phyloP scores from a whole-genome alignment of 345 rosid genomes.

The Citrus mangshanensis region DNA sequence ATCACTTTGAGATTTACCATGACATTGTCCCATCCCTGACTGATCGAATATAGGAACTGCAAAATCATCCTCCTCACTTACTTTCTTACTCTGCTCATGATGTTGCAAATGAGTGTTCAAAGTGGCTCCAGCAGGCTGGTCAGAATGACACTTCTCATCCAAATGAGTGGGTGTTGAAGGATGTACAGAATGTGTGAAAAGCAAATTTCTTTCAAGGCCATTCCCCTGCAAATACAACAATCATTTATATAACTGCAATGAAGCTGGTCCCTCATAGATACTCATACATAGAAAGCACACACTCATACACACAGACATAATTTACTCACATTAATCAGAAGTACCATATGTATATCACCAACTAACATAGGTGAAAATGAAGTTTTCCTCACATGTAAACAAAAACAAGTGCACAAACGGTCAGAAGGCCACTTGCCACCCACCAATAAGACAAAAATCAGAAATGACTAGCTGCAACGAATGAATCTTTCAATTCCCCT shows the following conservation, averaged over 20 bases:
- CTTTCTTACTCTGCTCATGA: conserved; percentile 41
- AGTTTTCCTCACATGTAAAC: not conserved
- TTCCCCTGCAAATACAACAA: conserved; percentile 35
- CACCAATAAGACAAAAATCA: not conserved
- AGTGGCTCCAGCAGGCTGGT: conserved; percentile 31
- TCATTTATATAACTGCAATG: not conserved
- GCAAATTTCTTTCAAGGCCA: conserved; percentile 38
- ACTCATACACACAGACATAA: not conserved
- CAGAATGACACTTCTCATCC: conserved; percentile 35
- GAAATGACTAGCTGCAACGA: not conserved
- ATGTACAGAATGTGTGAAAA: conserved; percentile 30
- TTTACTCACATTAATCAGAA: not conserved
- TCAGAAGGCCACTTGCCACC: not conserved
- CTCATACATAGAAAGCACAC: not conserved
- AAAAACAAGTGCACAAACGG: not conserved
- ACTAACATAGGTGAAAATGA: not conserved
- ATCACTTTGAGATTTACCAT: conserved; percentile 26
- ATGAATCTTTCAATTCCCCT: not conserved
- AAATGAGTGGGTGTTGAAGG: conserved; percentile 28
- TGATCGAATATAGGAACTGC: conserved; percentile 63
- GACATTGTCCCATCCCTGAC: conserved; percentile 30
- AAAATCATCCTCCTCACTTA: conserved; percentile 71
- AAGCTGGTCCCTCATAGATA: not conserved
- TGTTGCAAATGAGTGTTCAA: conserved; percentile 26
- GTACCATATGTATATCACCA: not conserved